These are phyloP conservation scores for Hyaloperonospora brassicae DNA, from an alignment of 352 stramenopile species.

Conservation along the genomic window DNA sequence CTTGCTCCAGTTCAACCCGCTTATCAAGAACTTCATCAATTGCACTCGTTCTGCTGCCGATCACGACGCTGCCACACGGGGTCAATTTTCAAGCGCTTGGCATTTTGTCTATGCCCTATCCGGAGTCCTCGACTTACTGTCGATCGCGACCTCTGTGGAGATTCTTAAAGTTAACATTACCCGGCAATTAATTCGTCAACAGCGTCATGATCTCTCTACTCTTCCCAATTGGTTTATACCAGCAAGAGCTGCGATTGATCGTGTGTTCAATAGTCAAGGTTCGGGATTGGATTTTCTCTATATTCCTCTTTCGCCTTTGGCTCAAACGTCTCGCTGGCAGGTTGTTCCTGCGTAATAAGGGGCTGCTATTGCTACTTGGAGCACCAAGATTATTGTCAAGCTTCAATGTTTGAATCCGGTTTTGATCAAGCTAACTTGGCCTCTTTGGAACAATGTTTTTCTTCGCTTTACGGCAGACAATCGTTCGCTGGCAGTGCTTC, in stretches of 20 bases:
- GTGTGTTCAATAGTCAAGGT: slow-evolving; percentile 2
- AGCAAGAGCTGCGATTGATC: slow-evolving; percentile 1
- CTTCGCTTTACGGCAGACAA: neutral
- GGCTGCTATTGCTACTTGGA: neutral
- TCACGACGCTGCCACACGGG: neutral
- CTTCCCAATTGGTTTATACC: slow-evolving; percentile 10
- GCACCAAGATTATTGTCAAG: slow-evolving; percentile 4
- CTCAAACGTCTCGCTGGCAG: neutral
- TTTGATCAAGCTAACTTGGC: slow-evolving; percentile 3
- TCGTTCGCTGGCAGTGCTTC: neutral
- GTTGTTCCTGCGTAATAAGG: neutral
- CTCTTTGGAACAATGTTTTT: slow-evolving; percentile 7
- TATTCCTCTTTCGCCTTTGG: neutral
- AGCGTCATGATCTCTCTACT: neutral
- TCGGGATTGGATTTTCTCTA: slow-evolving; percentile 8
- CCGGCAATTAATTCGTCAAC: slow-evolving; percentile 6
- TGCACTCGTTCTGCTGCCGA: neutral
- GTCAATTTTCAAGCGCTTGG: neutral
- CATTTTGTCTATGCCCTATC: neutral
- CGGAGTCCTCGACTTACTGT: neutral
- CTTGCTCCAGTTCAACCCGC: neutral
- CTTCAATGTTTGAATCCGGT: slow-evolving; percentile 4
- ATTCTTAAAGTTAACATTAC: slow-evolving; percentile 9
- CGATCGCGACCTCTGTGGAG: neutral
- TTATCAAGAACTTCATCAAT: neutral